phyloP scores from a whole-genome alignment of 495 filamentous ascomycete genomes.

The Tricharina praecox region DNA sequence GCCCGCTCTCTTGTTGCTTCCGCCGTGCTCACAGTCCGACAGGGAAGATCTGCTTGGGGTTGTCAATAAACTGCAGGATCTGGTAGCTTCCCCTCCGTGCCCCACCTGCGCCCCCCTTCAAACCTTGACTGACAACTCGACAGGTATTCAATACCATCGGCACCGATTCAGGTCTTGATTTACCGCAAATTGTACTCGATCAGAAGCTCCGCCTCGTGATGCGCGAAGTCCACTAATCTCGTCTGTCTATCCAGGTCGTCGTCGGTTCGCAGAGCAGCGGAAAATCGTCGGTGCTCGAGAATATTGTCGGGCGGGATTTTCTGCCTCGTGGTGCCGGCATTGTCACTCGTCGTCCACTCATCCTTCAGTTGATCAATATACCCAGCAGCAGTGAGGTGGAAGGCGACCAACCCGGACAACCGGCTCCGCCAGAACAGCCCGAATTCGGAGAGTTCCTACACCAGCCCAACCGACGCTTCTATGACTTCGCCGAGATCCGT shows the following conservation, averaged over 20 bases:
- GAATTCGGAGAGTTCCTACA: conserved; percentile 99
- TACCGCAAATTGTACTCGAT: conserved; percentile 81
- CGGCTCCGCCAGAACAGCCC: conserved; percentile 41
- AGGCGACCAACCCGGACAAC: too few species aligned
- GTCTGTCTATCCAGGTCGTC: conserved; percentile 51
- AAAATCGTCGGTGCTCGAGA: conserved; percentile 98
- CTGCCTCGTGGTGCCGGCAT: conserved; percentile 92
- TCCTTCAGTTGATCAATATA: conserved; percentile 95
- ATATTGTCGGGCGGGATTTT: conserved; percentile 96
- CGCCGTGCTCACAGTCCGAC: conserved; percentile 1
- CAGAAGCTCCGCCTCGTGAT: conserved; percentile 13
- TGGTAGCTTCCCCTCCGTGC: conserved; percentile 36
- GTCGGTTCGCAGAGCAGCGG: conserved; percentile 97
- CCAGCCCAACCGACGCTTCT: conserved; percentile 72
- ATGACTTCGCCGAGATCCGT: conserved; percentile 82
- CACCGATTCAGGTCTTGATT: conserved; percentile 78
- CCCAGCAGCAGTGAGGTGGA: conserved; percentile 35
- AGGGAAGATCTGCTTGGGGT: conserved; percentile 83
- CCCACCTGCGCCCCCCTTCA: neutral
- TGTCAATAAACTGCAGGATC: conserved; percentile 92
- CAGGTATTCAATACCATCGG: conserved; percentile 92
- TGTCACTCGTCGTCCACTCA: conserved; percentile 82
- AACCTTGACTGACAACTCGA: neutral
- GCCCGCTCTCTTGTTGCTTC: too few species aligned
- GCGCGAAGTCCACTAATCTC: conserved; percentile 13